Percentiles rank a stretch among this genome's conserved stretches.
These are phyloP conservation scores for Ustanciosporium gigantosporum DNA, from an alignment of 1,284 basidiomycete species.

Conservation along the genomic window DNA sequence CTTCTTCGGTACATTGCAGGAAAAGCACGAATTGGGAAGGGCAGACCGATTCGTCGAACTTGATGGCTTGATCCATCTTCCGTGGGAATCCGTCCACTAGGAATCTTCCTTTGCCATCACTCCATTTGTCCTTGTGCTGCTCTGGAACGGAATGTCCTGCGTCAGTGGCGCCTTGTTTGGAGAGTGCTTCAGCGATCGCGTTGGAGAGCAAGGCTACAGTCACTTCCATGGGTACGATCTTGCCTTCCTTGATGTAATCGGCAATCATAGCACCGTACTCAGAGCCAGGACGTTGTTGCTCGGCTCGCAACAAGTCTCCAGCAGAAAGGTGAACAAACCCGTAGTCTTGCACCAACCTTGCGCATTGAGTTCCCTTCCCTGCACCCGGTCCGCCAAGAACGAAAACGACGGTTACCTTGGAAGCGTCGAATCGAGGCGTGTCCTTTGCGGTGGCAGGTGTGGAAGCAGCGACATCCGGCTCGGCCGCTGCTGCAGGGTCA, in stretches of 20 bases:
- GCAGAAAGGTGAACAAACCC: constrained; percentile 94
- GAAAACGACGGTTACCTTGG: constrained; percentile 85
- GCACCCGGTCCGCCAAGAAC: constrained; percentile 97
- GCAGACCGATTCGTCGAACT: constrained; percentile 84
- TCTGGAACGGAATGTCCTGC: constrained; percentile 24
- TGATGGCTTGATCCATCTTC: constrained; percentile 95
- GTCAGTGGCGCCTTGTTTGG: constrained; percentile 24
- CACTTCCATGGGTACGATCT: constrained; percentile 94
- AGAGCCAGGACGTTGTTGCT: constrained; percentile 85
- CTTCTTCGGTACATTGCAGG: constrained; percentile 84
- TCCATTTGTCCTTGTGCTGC: constrained; percentile 67
- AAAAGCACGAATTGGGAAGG: constrained; percentile 79
- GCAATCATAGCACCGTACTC: constrained; percentile 84
- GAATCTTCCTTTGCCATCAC: constrained; percentile 78
- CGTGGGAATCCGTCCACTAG: constrained; percentile 97
- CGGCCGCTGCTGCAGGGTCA: not conserved
- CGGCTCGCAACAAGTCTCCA: constrained; percentile 91
- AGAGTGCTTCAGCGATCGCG: constrained; percentile 77
- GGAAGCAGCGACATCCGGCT: constrained; percentile 1
- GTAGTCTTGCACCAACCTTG: constrained; percentile 81
- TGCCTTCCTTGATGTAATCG: constrained; percentile 86
- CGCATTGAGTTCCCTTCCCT: constrained; percentile 96
- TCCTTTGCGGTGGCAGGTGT: constrained; percentile 7
- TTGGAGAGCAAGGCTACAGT: constrained; percentile 94
- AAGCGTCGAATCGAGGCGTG: constrained; percentile 69